phyloP scores from a whole-genome alignment of 1,284 basidiomycete species.

The Pholiota adiposa region DNA sequence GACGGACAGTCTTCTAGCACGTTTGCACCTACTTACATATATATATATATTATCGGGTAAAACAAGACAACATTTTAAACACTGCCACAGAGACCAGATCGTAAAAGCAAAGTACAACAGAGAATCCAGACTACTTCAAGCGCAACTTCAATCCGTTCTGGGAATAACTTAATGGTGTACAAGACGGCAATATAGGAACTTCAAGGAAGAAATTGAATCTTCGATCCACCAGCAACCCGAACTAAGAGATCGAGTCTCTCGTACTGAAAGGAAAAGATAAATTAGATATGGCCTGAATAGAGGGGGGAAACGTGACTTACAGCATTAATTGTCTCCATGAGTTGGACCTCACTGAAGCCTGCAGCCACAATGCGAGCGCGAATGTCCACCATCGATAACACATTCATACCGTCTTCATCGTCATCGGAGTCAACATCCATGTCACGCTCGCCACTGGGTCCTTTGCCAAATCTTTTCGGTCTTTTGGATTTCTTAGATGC shows the following conservation, averaged over 20 bases:
- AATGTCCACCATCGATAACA: constrained; percentile 82
- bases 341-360: constrained; percentile 89
- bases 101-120: constrained; percentile 8
- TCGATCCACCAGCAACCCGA: constrained; percentile 76
- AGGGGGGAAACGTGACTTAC: constrained; percentile 48
- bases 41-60: constrained; percentile 10
- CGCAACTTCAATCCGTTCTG: not conserved
- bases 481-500: constrained; percentile 35
- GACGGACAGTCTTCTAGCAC: not conserved
- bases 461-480: constrained; percentile 61
- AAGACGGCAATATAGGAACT: not conserved
- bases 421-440: constrained; percentile 70
- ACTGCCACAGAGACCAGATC: constrained; percentile 1
- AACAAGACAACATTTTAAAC: constrained; percentile 14
- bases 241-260: constrained; percentile 80
- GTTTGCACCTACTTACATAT: constrained; percentile 10
- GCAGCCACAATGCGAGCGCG: constrained; percentile 82
- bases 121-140: not conserved
- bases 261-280: constrained; percentile 56
- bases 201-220: constrained; percentile 59
- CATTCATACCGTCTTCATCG: constrained; percentile 64
- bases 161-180: constrained; percentile 8
- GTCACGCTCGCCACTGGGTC: constrained; percentile 69
- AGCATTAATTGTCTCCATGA: constrained; percentile 82
- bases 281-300: constrained; percentile 17